These are phyloP conservation scores for Closterium sp. DNA, from an alignment of 139 green algal genomes.

Conservation along the genomic window DNA sequence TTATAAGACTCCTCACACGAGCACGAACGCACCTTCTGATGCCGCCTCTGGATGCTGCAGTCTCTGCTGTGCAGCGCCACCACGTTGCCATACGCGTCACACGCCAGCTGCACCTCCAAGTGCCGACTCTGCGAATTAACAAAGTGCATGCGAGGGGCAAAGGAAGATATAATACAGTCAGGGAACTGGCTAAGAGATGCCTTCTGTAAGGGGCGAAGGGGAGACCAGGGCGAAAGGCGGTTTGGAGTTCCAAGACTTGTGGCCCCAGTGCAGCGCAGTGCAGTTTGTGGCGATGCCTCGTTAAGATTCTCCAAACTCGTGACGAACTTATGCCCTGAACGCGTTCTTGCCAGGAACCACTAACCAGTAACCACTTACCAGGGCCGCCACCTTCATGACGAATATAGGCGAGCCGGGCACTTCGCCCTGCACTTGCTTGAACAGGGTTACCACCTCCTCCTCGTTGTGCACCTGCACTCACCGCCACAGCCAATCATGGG, in stretches of 20 bases:
- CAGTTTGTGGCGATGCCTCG: no score
- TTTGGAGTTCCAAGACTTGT: no score
- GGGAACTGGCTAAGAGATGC: no score
- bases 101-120: conserved; percentile 96
- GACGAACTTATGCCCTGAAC: no score
- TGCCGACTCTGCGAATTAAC: conserved; percentile 65
- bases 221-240: no score
- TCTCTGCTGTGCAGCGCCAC: conserved; percentile 83
- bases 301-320: no score
- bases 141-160: conserved; percentile 44
- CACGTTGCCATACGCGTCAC: conserved; percentile 85
- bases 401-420: conserved; percentile 95
- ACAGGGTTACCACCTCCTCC: conserved; percentile 62
- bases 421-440: conserved; percentile 71
- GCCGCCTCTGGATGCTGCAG: conserved; percentile 91
- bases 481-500: no score
- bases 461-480: conserved; percentile 55
- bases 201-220: no score
- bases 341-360: background rate
- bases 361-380: background rate
- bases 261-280: no score
- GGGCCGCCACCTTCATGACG: conserved; percentile 86
- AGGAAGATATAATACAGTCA: no score
- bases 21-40: conserved; percentile 83
- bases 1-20: background rate